A percentile compares a stretch with the other conserved stretches of the same genome.
Evolutionary conservation across 805 yeast genomes (phyloP).

Genomic region (Hanseniaspora clermontiae): DNA sequence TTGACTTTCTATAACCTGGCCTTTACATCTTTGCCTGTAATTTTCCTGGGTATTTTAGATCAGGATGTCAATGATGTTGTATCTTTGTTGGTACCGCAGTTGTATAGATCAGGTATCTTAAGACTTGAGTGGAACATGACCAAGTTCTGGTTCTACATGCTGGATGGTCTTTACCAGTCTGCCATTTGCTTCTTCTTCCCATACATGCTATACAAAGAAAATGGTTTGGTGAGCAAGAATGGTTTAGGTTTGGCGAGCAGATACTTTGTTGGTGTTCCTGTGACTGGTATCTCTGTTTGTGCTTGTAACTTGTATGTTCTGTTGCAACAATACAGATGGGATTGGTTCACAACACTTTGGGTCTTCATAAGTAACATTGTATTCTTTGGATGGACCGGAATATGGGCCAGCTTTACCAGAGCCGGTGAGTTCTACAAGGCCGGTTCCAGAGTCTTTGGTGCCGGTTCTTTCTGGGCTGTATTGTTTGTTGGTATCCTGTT

Average conservation of each 20-base stretch:
- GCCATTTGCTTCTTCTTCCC: conserved; percentile 64
- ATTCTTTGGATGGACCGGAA: conserved; percentile 66
- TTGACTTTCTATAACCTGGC: conserved; percentile 74
- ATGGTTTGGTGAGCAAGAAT: conserved; percentile 35
- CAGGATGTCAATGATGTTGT: conserved; percentile 66
- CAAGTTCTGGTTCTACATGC: conserved; percentile 62
- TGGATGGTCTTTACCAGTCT: conserved; percentile 68
- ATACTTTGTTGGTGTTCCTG: conserved; percentile 56
- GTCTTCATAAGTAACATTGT: conserved; percentile 46
- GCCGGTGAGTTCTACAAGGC: conserved; percentile 55
- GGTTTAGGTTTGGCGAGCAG: conserved; percentile 59
- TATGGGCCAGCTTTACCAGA: conserved; percentile 48
- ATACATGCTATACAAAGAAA: conserved; percentile 37
- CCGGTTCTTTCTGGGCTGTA: conserved; percentile 55
- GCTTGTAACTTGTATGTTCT: conserved; percentile 56
- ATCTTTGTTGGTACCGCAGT: conserved; percentile 59
- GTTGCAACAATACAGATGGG: conserved; percentile 68
- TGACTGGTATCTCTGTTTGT: conserved; percentile 52
- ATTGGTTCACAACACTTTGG: conserved; percentile 52
- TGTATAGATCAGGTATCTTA: conserved; percentile 60
- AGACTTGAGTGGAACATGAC: conserved; percentile 56
- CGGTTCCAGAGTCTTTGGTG: conserved; percentile 51
- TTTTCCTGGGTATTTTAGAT: conserved; percentile 64
- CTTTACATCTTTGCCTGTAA: conserved; percentile 69
- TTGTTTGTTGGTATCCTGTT: conserved; percentile 48